Evolutionary conservation across 1,139 yeast genomes (phyloP), one percentile per base, ranked within the genome.

Genomic region (Saccharomyces hybrid): DNA sequence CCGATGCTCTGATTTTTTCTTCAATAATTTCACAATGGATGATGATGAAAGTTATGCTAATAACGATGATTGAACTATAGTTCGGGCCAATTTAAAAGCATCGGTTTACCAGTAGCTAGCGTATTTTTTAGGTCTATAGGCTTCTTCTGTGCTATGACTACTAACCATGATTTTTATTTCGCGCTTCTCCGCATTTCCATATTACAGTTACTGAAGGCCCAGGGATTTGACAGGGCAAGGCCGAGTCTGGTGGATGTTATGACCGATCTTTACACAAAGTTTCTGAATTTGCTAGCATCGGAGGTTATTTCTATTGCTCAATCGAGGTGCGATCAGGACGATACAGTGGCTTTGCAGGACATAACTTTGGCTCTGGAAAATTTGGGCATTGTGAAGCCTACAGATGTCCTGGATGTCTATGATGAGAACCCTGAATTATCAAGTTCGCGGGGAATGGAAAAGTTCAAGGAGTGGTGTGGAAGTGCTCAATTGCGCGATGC

Each of bases 191-290:
- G 90, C 53, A 75, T 86, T 53, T 79, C 90, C 0, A 77, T 85
- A 56, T 79, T 85, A 28, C 95, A 81, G 71, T 73, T 86, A 16
- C 74, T 88, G 51, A 79, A 87, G 56, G 79, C 88, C 0, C 77
- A 81, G 16, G 95, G 95, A 0, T 84, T 87, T 60, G 95, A 87
- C 62, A 76, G 83, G 60, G 81, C 88, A 58, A 74, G 81, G 49
- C 86, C 88, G 1, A 73, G 79, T 6, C 77, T 84, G 7, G 72
- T 87, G 11, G 86, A 85, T 64, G 75, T 80, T 3, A 60, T 85
- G 31, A 81, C 90, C 0, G 93, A 86, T 60, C 60, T 87, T 5
- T 78, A 83, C 63, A 71, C 84, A 16, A 77, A 82, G 49, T 83
- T 81, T 64, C 67, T 87, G 44, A 70, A 71, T 49, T 69, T 79